phyloP scores from a whole-genome alignment of 345 rosid species.

The Melaleuca alternifolia region DNA sequence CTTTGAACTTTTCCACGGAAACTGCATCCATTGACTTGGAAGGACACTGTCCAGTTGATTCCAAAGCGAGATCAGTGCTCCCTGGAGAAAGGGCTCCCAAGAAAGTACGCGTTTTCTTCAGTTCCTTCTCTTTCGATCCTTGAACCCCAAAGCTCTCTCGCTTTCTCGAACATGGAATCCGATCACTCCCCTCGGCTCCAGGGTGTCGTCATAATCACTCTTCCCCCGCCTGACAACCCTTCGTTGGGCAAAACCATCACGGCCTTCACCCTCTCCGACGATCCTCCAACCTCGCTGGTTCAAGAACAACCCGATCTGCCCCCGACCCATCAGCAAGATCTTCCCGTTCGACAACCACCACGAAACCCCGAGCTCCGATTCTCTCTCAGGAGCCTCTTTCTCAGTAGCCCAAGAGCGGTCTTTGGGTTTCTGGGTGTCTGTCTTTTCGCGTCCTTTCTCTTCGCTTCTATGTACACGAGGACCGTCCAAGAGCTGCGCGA shows the following conservation, averaged over 20 bases:
- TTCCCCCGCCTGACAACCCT: conserved; percentile 78
- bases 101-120: background rate
- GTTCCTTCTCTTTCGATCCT: background rate
- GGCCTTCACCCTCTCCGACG: conserved; percentile 54
- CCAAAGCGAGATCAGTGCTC: background rate
- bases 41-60: background rate
- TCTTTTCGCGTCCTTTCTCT: conserved; percentile 41
- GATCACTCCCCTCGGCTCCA: conserved; percentile 16
- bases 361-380: conserved; percentile 20
- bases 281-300: conserved; percentile 11
- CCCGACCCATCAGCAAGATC: background rate
- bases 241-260: conserved; percentile 85
- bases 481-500: conserved; percentile 22
- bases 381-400: conserved; percentile 18
- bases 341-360: background rate
- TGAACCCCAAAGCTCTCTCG: background rate
- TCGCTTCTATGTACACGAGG: conserved; percentile 26
- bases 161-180: conserved; percentile 26
- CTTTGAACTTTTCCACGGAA: background rate
- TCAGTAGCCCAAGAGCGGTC: conserved; percentile 24
- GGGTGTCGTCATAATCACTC: conserved; percentile 70
- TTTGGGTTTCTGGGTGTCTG: conserved; percentile 41
- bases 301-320: conserved; percentile 16
- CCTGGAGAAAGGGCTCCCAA: background rate
- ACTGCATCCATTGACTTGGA: background rate